Conservation (phyloP, 1,139 yeast species). For the Blastobotrys proliferans region DNA sequence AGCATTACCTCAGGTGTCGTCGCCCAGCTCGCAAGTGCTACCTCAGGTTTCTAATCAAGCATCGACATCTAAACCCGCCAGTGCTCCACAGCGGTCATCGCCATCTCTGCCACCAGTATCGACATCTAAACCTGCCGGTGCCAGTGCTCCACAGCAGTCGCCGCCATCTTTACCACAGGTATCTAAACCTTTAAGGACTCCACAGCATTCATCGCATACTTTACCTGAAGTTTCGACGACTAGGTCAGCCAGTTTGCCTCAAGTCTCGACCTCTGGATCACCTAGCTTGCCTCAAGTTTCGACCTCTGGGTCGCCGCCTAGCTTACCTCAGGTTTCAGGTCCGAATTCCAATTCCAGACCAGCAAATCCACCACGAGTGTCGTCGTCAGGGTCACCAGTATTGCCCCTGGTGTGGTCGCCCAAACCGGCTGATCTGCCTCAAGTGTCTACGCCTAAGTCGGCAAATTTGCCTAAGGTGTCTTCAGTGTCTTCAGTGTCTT, state of each 20-base stretch:
- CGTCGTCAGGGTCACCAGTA: not conserved
- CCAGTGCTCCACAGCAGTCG: not conserved
- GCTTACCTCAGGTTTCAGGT: not conserved
- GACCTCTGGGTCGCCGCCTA: no score
- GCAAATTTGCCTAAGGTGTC: not conserved
- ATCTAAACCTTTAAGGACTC: not conserved
- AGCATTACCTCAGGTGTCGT: not conserved
- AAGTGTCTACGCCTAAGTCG: not conserved
- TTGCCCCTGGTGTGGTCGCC: no score
- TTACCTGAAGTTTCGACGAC: no score
- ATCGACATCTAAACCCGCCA: not conserved
- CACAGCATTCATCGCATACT: not conserved
- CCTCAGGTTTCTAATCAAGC: not conserved
- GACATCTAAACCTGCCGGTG: no score
- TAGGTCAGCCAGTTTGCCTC: no score
- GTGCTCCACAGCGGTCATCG: not conserved
- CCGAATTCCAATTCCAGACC: not conserved
- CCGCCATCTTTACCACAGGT: constrained; percentile 1
- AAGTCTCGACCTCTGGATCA: no score
- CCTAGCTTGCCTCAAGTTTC: no score
- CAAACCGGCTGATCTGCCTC: no score
- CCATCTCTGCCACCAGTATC: not conserved
- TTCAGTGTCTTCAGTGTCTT: not conserved
- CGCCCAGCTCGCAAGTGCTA: not conserved
- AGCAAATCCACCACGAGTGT: not conserved